Conservation (phyloP, 1,284 basidiomycete genomes). For the Chalciporus sp. region DNA sequence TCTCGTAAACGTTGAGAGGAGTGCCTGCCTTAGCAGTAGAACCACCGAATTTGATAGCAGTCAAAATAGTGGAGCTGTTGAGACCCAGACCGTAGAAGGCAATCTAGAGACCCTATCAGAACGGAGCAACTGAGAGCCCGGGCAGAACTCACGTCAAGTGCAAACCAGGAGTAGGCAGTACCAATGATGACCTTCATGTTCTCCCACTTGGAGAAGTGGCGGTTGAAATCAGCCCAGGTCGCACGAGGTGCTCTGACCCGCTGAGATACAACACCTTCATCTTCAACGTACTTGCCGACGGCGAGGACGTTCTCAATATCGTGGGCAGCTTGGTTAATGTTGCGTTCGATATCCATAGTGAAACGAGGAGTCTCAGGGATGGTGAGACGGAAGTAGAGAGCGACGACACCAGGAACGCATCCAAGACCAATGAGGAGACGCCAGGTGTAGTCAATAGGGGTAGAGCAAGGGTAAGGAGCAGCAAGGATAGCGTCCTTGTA, state of each 20-base stretch:
- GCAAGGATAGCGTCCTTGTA: conserved; percentile 55
- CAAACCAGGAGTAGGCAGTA: conserved; percentile 61
- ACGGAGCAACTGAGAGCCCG: neutral
- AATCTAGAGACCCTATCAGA: conserved; percentile 41
- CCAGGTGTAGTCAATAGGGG: conserved; percentile 46
- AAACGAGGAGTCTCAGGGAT: conserved; percentile 66
- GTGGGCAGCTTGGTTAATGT: conserved; percentile 55
- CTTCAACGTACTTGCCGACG: conserved; percentile 41
- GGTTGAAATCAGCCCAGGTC: conserved; percentile 46
- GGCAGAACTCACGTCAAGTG: conserved; percentile 49
- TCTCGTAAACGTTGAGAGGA: conserved; percentile 31
- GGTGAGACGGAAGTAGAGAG: conserved; percentile 58
- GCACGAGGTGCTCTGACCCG: conserved; percentile 52
- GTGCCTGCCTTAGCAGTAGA: conserved; percentile 17
- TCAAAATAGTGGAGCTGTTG: conserved; percentile 53
- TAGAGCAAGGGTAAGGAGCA: conserved; percentile 28
- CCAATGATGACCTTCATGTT: conserved; percentile 52
- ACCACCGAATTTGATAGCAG: conserved; percentile 36
- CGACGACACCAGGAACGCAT: conserved; percentile 53
- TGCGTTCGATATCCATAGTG: conserved; percentile 72
- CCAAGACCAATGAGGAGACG: conserved; percentile 53
- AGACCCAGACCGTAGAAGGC: conserved; percentile 64
- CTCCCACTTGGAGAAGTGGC: conserved; percentile 47
- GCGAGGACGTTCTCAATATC: conserved; percentile 56
- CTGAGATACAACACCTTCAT: conserved; percentile 42